These are phyloP conservation scores for Aspergillus japonicus DNA, from an alignment of 2,329 filamentous ascomycete genomes.

Conservation along the genomic window DNA sequence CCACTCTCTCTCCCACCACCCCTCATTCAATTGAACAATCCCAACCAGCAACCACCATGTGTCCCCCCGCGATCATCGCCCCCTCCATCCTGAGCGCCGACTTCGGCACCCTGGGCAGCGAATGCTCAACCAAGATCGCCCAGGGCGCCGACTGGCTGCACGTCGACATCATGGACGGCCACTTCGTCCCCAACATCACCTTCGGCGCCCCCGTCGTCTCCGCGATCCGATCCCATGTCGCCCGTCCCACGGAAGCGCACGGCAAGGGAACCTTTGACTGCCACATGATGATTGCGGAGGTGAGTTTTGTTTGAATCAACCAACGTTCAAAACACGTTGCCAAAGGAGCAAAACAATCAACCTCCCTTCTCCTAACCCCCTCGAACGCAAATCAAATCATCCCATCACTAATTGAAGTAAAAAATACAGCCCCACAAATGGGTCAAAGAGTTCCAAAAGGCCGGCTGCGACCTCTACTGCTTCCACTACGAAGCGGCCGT, in stretches of 20 bases:
- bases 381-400: too few species aligned
- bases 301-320: slow-evolving; percentile 38
- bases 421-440: slow-evolving; percentile 81
- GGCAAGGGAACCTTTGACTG: slow-evolving; percentile 96
- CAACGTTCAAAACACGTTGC: too few species aligned
- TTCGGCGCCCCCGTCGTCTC: slow-evolving; percentile 94
- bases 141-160: slow-evolving; percentile 91
- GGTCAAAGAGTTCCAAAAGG: slow-evolving; percentile 91
- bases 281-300: slow-evolving; percentile 99
- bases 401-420: not conserved
- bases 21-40: not conserved
- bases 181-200: slow-evolving; percentile 98
- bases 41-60: slow-evolving; percentile 56
- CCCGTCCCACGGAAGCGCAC: slow-evolving; percentile 64
- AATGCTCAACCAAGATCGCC: slow-evolving; percentile 81
- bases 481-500: slow-evolving; percentile 98
- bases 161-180: slow-evolving; percentile 97
- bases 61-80: slow-evolving; percentile 88
- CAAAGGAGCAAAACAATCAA: slow-evolving; percentile 12
- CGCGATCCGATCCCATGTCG: slow-evolving; percentile 85
- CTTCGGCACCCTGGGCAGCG: slow-evolving; percentile 83
- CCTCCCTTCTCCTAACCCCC: not conserved
- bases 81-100: slow-evolving; percentile 98
- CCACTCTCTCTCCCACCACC: not conserved
- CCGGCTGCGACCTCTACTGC: slow-evolving; percentile 97